Conservation (phyloP, 345 rosid genomes). For the Litchi chinensis region DNA sequence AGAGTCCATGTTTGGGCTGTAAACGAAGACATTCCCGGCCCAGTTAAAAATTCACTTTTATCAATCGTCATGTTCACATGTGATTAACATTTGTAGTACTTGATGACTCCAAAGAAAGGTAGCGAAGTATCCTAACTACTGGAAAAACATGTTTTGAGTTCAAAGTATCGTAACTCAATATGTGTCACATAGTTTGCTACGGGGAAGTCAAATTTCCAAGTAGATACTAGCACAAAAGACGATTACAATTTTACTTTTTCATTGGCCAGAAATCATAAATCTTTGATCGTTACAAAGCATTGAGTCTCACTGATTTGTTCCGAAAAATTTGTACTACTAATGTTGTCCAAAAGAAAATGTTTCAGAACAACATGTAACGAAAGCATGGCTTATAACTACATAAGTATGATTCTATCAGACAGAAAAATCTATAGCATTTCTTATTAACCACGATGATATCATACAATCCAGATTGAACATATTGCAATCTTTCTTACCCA, state of each 20-base stretch:
- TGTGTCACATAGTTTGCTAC: too few species aligned
- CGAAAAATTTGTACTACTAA: neutral
- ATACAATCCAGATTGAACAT: conserved; percentile 15
- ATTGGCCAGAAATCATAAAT: too few species aligned
- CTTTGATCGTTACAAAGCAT: neutral
- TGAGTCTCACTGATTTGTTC: neutral
- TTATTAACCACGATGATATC: neutral
- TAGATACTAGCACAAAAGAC: neutral
- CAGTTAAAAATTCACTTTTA: neutral
- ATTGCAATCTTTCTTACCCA: neutral
- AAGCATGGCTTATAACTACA: neutral
- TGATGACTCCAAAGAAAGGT: too few species aligned
- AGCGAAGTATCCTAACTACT: too few species aligned
- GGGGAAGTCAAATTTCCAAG: neutral
- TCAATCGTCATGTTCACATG: neutral
- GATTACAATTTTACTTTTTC: too few species aligned
- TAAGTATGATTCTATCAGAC: neutral
- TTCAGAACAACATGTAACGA: too few species aligned
- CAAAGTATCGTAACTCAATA: too few species aligned
- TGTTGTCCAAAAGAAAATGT: too few species aligned
- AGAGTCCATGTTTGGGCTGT: too few species aligned
- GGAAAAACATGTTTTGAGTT: too few species aligned
- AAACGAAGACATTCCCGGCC: neutral
- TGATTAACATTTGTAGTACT: too few species aligned
- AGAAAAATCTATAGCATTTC: neutral